Conservation (phyloP, 225 moss, liverwort and hornwort genomes). For the Physcomitrellopsis africana region DNA sequence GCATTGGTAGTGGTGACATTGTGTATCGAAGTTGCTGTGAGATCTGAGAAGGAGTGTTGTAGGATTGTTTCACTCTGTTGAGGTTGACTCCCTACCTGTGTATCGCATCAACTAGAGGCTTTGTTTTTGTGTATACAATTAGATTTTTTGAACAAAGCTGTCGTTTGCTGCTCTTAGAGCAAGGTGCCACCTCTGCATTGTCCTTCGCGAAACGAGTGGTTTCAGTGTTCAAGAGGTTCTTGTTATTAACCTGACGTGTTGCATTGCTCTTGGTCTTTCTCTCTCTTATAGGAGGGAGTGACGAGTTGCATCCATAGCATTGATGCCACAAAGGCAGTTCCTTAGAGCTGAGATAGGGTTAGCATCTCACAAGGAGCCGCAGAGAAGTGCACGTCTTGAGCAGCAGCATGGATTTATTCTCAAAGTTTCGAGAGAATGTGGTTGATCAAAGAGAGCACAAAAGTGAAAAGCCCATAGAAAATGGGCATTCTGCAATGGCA, state of each 20-base stretch:
- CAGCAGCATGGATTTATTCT: conserved; percentile 27
- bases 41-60: too few species aligned
- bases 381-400: neutral
- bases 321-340: conserved; percentile 5
- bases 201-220: neutral
- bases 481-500: neutral
- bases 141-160: neutral
- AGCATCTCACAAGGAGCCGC: neutral
- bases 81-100: too few species aligned
- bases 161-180: neutral
- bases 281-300: neutral
- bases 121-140: too few species aligned
- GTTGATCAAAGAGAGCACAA: neutral
- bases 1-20: too few species aligned
- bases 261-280: neutral
- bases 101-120: too few species aligned
- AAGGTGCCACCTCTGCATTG: neutral
- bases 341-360: neutral
- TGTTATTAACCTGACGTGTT: neutral
- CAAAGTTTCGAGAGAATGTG: conserved; percentile 28
- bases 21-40: too few species aligned
- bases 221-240: neutral
- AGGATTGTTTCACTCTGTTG: too few species aligned
- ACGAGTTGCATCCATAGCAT: neutral
- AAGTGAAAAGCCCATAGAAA: too few species aligned